These are phyloP conservation scores for Ajuga chamaepitys DNA, from an alignment of 257 asterid genomes.

Conservation along the genomic window DNA sequence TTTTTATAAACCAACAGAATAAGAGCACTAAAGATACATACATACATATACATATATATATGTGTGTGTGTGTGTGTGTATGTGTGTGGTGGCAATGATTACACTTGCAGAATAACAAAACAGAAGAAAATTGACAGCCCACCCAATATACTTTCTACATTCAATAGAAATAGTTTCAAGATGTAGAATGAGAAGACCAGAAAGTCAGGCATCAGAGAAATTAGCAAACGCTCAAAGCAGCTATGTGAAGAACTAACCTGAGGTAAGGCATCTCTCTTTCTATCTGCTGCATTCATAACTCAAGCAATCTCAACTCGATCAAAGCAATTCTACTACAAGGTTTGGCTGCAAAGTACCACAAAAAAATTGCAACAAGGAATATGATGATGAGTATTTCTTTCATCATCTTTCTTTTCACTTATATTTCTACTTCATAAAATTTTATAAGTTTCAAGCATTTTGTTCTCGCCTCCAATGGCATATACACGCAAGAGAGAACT, in stretches of 20 bases:
- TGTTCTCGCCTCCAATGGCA: background rate
- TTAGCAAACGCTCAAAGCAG: background rate
- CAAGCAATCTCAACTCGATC: slow-evolving; percentile 98
- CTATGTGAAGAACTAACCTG: slow-evolving; percentile 47
- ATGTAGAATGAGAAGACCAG: background rate
- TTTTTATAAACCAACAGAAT: background rate
- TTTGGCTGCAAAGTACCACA: slow-evolving; percentile 95
- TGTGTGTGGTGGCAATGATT: background rate
- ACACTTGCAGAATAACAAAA: background rate
- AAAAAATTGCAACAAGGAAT: slow-evolving; percentile 76
- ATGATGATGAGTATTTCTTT: background rate
- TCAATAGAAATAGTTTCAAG: background rate
- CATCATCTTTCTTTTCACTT: background rate
- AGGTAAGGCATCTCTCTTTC: slow-evolving; percentile 87
- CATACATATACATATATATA: too few species aligned
- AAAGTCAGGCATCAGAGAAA: background rate
- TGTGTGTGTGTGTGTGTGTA: too few species aligned
- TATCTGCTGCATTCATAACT: slow-evolving; percentile 97
- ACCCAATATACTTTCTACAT: background rate
- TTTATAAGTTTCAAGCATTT: background rate
- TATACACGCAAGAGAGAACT: background rate
- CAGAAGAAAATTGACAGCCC: background rate
- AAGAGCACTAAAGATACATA: background rate
- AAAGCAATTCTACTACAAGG: slow-evolving; percentile 90
- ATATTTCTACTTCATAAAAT: background rate